Evolutionary conservation across 2,329 filamentous ascomycete genomes (phyloP), one percentile per base, ranked within the genome.

Genomic region (Talaromyces sp.): DNA sequence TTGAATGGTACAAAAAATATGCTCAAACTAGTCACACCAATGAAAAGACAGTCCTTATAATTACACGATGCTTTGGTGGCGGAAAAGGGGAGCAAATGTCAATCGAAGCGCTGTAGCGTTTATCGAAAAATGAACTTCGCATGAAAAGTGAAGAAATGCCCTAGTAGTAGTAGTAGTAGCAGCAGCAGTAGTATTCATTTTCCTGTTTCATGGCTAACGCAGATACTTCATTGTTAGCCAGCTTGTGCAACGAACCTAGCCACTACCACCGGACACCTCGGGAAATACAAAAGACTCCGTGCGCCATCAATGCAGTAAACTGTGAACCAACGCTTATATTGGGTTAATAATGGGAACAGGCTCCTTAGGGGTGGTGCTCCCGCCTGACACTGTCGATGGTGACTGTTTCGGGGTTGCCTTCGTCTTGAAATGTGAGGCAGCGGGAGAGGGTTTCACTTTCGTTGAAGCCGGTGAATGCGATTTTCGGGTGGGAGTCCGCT

Each of bases 291-390:
- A 40, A 36, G 33, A 62, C 61, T 59, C 61, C 61, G 30, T 53
- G 61, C 61, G 61, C 61, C 61, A 59, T 36, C 36, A 16, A 62
- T 62, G 61, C 57, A 59, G 50, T 40, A 52, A 59, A 51, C n/a
- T 44, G n/a, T 52, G 31, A 27, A 61, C 33, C 78, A 77, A 56
- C 83, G 76, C 79, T 85, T 59, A 62, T 52, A 62, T 59, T 8
- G 57, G 57, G 62, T 62, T 62, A 30, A 59, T 62, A 59, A 62
- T 59, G 84, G 79, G 68, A 51, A 63, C 61, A 34, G 61, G 61
- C 23, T 54, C 58, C 51, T 58, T 63, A 14, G 61, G 61, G 7
- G 61, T 63, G 6, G 61, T 63, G 36, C 61, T 63, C 5, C 61
- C 61, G 9, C 53, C 53, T 2, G 58, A 60, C 10, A 34, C 58